Base-by-base conservation (phyloP, 1,139 yeast genomes). In the Candida sp. region DNA sequence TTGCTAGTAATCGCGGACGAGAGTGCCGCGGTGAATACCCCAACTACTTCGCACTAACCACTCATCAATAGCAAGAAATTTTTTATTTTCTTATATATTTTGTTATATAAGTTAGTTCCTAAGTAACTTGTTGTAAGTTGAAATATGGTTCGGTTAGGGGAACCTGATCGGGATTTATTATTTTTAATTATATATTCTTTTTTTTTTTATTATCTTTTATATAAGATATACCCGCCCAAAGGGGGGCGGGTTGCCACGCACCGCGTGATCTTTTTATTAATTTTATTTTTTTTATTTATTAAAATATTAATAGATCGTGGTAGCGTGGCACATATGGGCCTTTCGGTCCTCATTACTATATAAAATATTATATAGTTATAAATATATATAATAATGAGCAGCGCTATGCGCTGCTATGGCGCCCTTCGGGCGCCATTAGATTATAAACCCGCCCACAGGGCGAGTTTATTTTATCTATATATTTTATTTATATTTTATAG, bases 31-130 rank as follows among this genome's bases (percentile, higher is more conserved):
- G 41, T 41, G 43, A 41, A 41, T 37, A 30, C 29, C 22, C 22
- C 12, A n/a, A 37, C 43, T 41, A 41, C 35, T 41, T 41, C 43
- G 43, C 38, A 41, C 43, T 41, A 41, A 41, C 43, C 43, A 41
- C 43, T 41, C 43, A 41, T 41, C 43, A 41, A 41, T 39, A 41
- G 43, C 43, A 36, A 34, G 43, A 32, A 41, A 22, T 29, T 41
- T 25, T 22, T 41, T 33, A 37, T 32, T 36, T 38, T 21, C 33
- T 29, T 38, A 4, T 34, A 6, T 25, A 25, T 25, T 25, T 9
- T 25, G 8, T 25, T 25, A 25, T 7, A 23, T 15, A 12, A 35
- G 39, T n/a, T 12, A 11, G 33, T 25, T 27, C 35, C 21, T 35
- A 23, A 34, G 33, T 35, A 23, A 39, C 42, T 35, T 32, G 42